These are phyloP conservation scores for Mycena haematopus DNA, from an alignment of 768 basidiomycete species.

Conservation along the genomic window DNA sequence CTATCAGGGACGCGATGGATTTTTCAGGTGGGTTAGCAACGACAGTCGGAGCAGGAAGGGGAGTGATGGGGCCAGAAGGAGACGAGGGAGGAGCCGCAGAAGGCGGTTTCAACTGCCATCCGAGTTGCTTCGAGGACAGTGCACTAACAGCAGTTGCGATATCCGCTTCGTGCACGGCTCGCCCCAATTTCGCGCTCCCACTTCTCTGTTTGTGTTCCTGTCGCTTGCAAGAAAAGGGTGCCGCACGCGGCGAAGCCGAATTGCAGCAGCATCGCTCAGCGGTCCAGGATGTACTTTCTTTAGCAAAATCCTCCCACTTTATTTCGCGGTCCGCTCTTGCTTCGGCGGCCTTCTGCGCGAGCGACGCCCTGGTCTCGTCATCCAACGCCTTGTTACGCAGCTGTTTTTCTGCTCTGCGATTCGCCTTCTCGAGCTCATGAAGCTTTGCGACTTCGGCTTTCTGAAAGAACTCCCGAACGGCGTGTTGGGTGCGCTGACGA, in stretches of 20 bases:
- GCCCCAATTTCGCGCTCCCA: constrained; percentile 71
- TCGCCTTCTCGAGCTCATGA: constrained; percentile 51
- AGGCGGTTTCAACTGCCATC: constrained; percentile 8
- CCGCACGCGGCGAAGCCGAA: constrained; percentile 63
- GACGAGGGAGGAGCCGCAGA: constrained; percentile 7
- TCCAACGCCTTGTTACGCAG: constrained; percentile 43
- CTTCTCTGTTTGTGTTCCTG: constrained; percentile 52
- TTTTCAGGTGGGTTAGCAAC: constrained; percentile 56
- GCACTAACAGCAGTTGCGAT: constrained; percentile 37
- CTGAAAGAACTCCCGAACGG: constrained; percentile 53
- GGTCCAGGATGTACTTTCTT: constrained; percentile 58
- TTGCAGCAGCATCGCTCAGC: constrained; percentile 51
- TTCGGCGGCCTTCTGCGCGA: constrained; percentile 71
- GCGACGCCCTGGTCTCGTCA: constrained; percentile 54
- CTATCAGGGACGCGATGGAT: constrained; percentile 56
- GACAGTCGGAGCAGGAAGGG: constrained; percentile 44
- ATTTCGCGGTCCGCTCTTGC: constrained; percentile 62
- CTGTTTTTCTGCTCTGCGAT: constrained; percentile 42
- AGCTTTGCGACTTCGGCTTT: constrained; percentile 45
- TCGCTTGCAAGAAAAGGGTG: constrained; percentile 63
- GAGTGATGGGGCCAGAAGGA: constrained; percentile 30
- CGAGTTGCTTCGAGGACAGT: not conserved
- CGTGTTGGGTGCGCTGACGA: constrained; percentile 62
- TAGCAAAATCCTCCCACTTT: constrained; percentile 71
- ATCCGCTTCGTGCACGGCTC: constrained; percentile 62